These are phyloP conservation scores for Rhododendron griersonianum DNA, from an alignment of 148 eudicot species.

Conservation along the genomic window DNA sequence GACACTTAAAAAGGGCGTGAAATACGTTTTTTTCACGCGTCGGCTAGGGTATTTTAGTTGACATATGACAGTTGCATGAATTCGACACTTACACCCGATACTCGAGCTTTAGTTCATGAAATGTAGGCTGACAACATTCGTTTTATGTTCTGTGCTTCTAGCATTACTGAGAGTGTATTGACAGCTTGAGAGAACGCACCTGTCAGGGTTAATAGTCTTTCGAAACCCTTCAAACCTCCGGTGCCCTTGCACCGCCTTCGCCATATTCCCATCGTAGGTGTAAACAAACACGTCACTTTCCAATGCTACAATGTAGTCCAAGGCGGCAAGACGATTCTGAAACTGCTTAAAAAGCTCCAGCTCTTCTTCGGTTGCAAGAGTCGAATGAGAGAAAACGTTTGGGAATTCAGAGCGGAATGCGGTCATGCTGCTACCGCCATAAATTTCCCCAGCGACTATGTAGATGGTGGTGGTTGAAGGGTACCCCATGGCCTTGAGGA, in stretches of 20 bases:
- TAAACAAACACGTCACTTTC: slow-evolving; percentile 47
- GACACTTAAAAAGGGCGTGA: neutral
- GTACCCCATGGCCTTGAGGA: slow-evolving; percentile 51
- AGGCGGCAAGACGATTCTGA: slow-evolving; percentile 45
- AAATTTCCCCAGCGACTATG: slow-evolving; percentile 48
- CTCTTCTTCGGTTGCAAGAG: slow-evolving; percentile 36
- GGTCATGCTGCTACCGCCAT: slow-evolving; percentile 30
- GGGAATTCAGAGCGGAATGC: slow-evolving; percentile 31
- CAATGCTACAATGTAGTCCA: slow-evolving; percentile 36
- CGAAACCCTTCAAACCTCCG: slow-evolving; percentile 42
- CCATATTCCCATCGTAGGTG: slow-evolving; percentile 51
- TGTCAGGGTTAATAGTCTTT: slow-evolving; percentile 46
- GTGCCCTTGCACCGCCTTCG: slow-evolving; percentile 49
- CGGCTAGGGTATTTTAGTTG: neutral
- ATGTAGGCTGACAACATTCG: neutral
- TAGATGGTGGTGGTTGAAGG: slow-evolving; percentile 36
- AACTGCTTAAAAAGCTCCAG: slow-evolving; percentile 17
- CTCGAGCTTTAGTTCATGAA: neutral
- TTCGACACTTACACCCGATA: neutral
- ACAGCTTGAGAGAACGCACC: slow-evolving; percentile 12
- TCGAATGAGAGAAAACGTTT: slow-evolving; percentile 36
- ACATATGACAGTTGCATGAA: neutral
- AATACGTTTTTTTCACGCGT: neutral
- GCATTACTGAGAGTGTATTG: neutral
- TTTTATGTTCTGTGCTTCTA: neutral